Conservation (phyloP, 371 early-diverging fungal genomes). For the Basidiobolus meristosporus region DNA sequence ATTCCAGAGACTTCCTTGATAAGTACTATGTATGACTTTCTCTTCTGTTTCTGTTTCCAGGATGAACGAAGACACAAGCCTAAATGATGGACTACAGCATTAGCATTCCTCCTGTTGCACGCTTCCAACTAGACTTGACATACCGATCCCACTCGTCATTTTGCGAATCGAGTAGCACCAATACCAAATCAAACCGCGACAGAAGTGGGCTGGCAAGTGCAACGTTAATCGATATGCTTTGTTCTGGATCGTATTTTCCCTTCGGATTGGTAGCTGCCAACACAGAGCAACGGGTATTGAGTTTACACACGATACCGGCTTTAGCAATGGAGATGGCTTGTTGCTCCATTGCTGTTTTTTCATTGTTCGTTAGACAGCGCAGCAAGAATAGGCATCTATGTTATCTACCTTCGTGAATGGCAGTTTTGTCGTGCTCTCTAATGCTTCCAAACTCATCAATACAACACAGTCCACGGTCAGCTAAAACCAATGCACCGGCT, state of each 20-base stretch:
- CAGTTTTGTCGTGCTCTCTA: slow-evolving; percentile 42
- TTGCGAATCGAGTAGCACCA: slow-evolving; percentile 44
- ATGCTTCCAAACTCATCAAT: slow-evolving; percentile 69
- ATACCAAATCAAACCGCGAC: slow-evolving; percentile 60
- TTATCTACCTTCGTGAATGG: slow-evolving; percentile 62
- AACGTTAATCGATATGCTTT: slow-evolving; percentile 34
- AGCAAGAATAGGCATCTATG: slow-evolving; percentile 3
- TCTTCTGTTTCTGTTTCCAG: slow-evolving; percentile 8
- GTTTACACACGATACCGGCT: slow-evolving; percentile 61
- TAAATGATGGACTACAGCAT: slow-evolving; percentile 2
- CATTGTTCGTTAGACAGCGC: too few species aligned
- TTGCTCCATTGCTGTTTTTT: slow-evolving; percentile 66
- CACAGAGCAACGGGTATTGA: slow-evolving; percentile 59
- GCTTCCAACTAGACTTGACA: too few species aligned
- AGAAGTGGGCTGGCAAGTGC: slow-evolving; percentile 43
- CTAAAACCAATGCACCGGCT: slow-evolving; percentile 59
- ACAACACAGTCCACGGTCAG: slow-evolving; percentile 57
- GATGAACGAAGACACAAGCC: slow-evolving; percentile 24
- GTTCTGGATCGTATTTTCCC: slow-evolving; percentile 33
- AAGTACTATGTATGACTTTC: too few species aligned
- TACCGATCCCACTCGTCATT: slow-evolving; percentile 36
- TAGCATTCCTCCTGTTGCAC: too few species aligned
- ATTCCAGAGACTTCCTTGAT: slow-evolving; percentile 15
- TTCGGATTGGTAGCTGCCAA: slow-evolving; percentile 66
- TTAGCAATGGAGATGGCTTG: slow-evolving; percentile 40